phyloP scores from a whole-genome alignment of 148 eudicot species.

The Polygonum aviculare region DNA sequence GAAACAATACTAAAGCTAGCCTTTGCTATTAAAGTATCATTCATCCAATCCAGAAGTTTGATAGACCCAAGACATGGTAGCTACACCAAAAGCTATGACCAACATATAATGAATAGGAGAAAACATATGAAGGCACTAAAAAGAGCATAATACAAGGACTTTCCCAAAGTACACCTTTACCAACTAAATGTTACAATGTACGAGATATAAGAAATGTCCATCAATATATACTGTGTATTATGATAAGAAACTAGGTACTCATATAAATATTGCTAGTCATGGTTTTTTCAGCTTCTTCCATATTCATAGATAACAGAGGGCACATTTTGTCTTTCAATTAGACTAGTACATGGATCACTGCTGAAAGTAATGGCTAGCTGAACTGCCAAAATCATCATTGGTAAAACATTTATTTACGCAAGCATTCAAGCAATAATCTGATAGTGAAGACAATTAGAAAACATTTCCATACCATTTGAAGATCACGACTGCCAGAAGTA shows the following conservation, averaged over 20 bases:
- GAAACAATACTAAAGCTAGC: neutral
- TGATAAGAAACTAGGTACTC: neutral
- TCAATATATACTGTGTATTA: neutral
- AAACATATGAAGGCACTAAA: neutral
- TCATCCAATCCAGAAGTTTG: neutral
- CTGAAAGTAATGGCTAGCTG: neutral
- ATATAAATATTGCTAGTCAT: neutral
- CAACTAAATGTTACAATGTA: neutral
- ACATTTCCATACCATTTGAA: slow-evolving; percentile 65
- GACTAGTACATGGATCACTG: neutral
- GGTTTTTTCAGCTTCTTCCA: neutral
- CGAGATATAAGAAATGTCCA: neutral
- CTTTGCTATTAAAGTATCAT: neutral
- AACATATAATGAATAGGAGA: neutral
- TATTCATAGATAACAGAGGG: neutral
- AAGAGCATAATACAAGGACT: neutral
- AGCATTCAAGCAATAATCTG: neutral
- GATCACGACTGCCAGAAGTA: slow-evolving; percentile 96
- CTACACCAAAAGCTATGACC: neutral
- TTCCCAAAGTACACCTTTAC: neutral
- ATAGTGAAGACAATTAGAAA: neutral
- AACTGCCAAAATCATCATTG: neutral
- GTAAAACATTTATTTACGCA: neutral
- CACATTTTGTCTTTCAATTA: neutral
- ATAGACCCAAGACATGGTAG: neutral